Evolutionary conservation across 129 eudicot genomes (phyloP).

Genomic region (Gnaphalium uliginosum): DNA sequence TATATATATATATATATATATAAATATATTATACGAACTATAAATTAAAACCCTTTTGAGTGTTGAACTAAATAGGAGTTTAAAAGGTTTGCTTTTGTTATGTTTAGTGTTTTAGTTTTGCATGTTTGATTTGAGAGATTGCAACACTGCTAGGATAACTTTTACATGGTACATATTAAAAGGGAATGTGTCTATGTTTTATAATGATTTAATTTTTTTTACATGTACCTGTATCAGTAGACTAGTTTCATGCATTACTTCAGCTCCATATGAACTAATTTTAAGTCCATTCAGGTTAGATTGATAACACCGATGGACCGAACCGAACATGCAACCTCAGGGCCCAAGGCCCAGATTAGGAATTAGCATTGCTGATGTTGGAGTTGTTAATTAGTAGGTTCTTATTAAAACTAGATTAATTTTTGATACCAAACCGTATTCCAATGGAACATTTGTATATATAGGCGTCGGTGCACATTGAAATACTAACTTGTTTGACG

Average conservation of each 20-base stretch:
- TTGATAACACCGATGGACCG: not conserved
- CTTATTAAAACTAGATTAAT: not conserved
- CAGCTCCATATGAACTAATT: not conserved
- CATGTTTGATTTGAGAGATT: not conserved
- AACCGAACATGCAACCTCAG: no score
- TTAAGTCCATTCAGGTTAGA: not conserved
- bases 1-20: not conserved
- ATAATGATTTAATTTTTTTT: not conserved
- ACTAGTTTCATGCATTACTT: constrained; percentile 10
- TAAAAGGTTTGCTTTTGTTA: constrained; percentile 7
- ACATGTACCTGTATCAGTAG: not conserved
- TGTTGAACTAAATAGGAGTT: constrained; percentile 8
- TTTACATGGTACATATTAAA: constrained; percentile 28
- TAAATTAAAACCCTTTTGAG: not conserved
- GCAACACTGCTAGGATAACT: constrained; percentile 19
- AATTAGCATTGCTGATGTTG: not conserved
- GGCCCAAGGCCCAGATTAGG: not conserved
- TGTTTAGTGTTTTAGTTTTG: not conserved
- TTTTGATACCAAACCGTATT: not conserved
- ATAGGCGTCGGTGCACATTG: not conserved
- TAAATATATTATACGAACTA: not conserved
- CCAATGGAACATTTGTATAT: not conserved
- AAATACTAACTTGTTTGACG: not conserved
- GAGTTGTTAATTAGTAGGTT: constrained; percentile 5
- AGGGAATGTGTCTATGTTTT: constrained; percentile 24